phyloP scores from a whole-genome alignment of 164 flowering plant genomes.

The Vitis vinifera region DNA sequence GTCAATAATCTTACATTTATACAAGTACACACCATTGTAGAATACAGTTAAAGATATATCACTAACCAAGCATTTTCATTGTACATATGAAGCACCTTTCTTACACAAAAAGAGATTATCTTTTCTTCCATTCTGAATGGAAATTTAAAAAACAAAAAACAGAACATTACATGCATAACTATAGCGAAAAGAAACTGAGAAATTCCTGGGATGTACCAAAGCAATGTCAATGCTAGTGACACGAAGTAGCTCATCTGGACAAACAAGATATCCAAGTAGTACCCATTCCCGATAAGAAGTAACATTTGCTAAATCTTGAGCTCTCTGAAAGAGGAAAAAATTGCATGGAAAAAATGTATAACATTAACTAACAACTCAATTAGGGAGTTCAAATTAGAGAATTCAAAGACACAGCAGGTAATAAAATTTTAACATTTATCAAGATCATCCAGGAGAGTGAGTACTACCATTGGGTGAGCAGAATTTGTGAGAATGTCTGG shows the following conservation, averaged over 20 bases:
- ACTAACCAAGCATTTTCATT: neutral
- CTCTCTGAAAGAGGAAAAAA: constrained; percentile 58
- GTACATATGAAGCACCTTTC: no score
- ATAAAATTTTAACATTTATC: neutral
- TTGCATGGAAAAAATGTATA: neutral
- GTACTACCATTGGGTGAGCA: constrained; percentile 93
- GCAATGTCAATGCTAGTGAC: constrained; percentile 99
- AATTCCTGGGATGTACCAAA: constrained; percentile 46
- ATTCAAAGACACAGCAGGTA: neutral
- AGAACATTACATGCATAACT: no score
- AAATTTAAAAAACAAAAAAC: no score
- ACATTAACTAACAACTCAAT: neutral
- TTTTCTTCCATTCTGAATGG: no score
- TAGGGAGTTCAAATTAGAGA: neutral
- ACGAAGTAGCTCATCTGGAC: constrained; percentile 97
- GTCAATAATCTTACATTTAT: neutral
- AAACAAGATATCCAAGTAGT: constrained; percentile 91
- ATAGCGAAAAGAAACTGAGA: neutral
- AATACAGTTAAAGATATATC: no score
- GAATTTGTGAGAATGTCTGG: constrained; percentile 99
- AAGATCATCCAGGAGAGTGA: constrained; percentile 2
- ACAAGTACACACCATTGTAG: neutral
- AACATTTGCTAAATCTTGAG: constrained; percentile 96
- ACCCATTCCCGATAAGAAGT: constrained; percentile 95
- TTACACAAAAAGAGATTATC: no score